Evolutionary conservation across 768 basidiomycete genomes (phyloP), one percentile per base, ranked within the genome.

Genomic region (Leccinum variicolor): DNA sequence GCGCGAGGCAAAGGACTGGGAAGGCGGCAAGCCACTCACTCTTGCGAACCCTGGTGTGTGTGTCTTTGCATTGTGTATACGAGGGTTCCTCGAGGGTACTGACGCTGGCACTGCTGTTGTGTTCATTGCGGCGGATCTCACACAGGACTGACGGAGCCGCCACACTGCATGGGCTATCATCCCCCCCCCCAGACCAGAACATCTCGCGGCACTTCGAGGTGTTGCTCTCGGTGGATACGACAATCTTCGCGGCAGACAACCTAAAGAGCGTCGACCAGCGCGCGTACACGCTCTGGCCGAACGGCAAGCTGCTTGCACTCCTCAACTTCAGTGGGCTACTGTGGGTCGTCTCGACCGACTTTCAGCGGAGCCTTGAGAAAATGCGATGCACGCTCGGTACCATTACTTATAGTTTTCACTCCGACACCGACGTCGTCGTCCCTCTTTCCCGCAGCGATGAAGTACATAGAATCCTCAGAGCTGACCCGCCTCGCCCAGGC

Each of bases 331-430:
- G 79, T 11, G 87, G 87, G 6, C 75, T 82, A 5, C 82, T 98
- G 28, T 93, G 91, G 89, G 95, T 98, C 36, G 92, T 98, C n/a
- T 96, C 95, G 13, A 83, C 87, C 13, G 93, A 98, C 71, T 98
- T 98, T 68, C 87, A 91, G 61, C 82, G 92, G 43, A 90, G 82
- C 65, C 80, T 96, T 63, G 90, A n/a, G n/a, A 55, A 61, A 64
- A 64, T 53, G 56, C 64, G 50, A 31, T 21, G 28, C 52, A 48
- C 8, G 26, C 13, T 50, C 49, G 29, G 49, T 23, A 14, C 49
- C 19, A 50, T 31, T 33, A 34, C 49, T 34, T 21, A 29, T 26
- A 81, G 58, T 55, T 55, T 57, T 54, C 36, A 58, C 66, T 51
- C 56, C 60, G 54, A 55, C 62, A 15, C 23, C 23, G 23, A 45